Conservation (phyloP, 441 rosid species). For the Bruguiera hainesii region DNA sequence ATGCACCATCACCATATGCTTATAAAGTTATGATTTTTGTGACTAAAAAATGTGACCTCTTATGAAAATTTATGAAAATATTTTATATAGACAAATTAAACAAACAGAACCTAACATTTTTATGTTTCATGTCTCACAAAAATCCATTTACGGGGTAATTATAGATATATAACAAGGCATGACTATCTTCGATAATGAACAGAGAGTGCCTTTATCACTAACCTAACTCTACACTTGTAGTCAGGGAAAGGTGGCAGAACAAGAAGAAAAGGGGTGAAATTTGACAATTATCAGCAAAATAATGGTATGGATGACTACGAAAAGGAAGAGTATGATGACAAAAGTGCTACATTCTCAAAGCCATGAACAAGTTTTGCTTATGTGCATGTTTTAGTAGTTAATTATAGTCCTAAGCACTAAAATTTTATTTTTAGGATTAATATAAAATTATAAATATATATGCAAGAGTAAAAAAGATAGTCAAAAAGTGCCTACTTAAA, state of each 20-base stretch:
- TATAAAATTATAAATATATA: background rate
- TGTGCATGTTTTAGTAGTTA: conserved; percentile 73
- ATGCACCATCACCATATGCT: too few relatives aligned
- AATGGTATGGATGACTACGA: conserved; percentile 4
- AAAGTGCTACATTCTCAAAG: conserved; percentile 44
- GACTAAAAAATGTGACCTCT: too few relatives aligned
- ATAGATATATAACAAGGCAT: conserved; percentile 18
- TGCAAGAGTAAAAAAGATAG: conserved; percentile 12
- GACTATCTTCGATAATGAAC: conserved; percentile 5
- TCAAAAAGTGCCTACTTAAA: too few relatives aligned
- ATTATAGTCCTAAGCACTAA: background rate
- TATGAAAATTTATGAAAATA: too few relatives aligned
- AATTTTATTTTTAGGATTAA: conserved; percentile 3
- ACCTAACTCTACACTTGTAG: conserved; percentile 23
- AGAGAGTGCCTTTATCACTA: conserved; percentile 18
- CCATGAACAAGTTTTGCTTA: conserved; percentile 88
- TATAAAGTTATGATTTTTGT: too few relatives aligned
- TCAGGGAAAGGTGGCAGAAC: background rate
- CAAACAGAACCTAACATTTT: background rate
- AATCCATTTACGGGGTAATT: background rate
- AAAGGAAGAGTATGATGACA: conserved; percentile 12
- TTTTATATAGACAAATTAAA: too few relatives aligned
- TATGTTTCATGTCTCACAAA: conserved; percentile 18
- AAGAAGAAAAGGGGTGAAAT: background rate
- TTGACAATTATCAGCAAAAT: conserved; percentile 21